Percentiles rank a stretch among this genome's conserved stretches.
Conservation (phyloP, 768 basidiomycete species). For the Kwoniella europaea region DNA sequence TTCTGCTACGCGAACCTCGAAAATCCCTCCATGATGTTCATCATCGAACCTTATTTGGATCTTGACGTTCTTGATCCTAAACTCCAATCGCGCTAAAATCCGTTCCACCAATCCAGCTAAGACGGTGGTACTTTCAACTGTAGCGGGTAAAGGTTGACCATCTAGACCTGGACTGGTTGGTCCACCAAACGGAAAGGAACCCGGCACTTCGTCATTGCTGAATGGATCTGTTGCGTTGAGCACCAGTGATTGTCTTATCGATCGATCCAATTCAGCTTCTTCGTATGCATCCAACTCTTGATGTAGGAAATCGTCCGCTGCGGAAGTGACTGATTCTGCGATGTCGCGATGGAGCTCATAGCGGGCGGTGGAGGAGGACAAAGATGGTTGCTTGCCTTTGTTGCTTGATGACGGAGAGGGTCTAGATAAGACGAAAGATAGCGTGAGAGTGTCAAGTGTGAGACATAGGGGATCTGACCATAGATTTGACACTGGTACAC, state of each 20-base stretch:
- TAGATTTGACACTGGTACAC: conserved; percentile 65
- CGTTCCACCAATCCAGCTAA: conserved; percentile 58
- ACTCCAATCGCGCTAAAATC: conserved; percentile 54
- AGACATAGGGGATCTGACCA: conserved; percentile 51
- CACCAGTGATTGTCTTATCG: conserved; percentile 64
- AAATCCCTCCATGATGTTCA: conserved; percentile 28
- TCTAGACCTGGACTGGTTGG: not conserved
- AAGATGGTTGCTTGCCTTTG: conserved; percentile 27
- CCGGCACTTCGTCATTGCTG: conserved; percentile 41
- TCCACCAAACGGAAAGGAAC: conserved; percentile 36
- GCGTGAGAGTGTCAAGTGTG: conserved; percentile 44
- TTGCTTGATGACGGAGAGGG: conserved; percentile 55
- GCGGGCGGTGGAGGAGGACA: not conserved
- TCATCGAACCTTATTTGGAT: conserved; percentile 41
- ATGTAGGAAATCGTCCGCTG: conserved; percentile 84
- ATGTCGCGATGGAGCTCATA: conserved; percentile 60
- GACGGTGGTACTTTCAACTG: conserved; percentile 53
- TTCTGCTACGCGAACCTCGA: conserved; percentile 48
- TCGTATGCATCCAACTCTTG: conserved; percentile 76
- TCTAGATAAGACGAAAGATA: conserved; percentile 37
- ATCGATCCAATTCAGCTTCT: conserved; percentile 72
- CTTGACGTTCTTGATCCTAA: conserved; percentile 48
- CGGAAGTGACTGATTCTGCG: conserved; percentile 77
- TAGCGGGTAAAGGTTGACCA: conserved; percentile 25
- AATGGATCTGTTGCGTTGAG: conserved; percentile 45